phyloP scores from a whole-genome alignment of 495 filamentous ascomycete genomes.

The Tirmania nivea region DNA sequence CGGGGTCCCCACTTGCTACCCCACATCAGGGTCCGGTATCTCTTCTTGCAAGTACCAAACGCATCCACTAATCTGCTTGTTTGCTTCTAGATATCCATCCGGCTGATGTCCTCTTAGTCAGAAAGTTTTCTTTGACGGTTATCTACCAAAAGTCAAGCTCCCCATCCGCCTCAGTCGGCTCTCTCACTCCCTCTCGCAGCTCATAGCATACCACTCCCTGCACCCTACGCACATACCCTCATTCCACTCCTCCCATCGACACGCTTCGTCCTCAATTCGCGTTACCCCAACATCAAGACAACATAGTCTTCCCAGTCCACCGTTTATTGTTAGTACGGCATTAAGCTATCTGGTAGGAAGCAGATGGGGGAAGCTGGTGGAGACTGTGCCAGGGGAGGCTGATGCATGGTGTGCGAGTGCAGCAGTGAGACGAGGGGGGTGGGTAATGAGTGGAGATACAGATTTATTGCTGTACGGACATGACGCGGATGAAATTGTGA shows the following conservation, averaged over 20 bases:
- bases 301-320: constrained; percentile 4
- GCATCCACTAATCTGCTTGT: too few relatives aligned
- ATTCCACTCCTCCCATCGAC: background rate
- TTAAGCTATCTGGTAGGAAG: constrained; percentile 3
- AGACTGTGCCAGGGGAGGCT: constrained; percentile 13
- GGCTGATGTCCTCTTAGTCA: too few relatives aligned
- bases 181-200: constrained; percentile 3
- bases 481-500: background rate
- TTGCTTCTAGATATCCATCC: too few relatives aligned
- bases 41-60: too few relatives aligned
- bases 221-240: constrained; percentile 2
- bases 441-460: constrained; percentile 14
- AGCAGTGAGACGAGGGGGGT: constrained; percentile 4
- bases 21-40: too few relatives aligned
- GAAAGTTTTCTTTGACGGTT: constrained; percentile 57
- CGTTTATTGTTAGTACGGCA: constrained; percentile 8
- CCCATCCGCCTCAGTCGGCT: constrained; percentile 32
- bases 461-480: constrained; percentile 11
- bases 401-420: constrained; percentile 12
- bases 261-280: background rate
- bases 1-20: too few relatives aligned
- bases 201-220: constrained; percentile 4
- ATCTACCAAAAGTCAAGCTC: constrained; percentile 38
- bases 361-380: background rate
- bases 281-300: background rate